These are phyloP conservation scores for Leccinum longicurvipes DNA, from an alignment of 768 basidiomycete species.

Conservation along the genomic window DNA sequence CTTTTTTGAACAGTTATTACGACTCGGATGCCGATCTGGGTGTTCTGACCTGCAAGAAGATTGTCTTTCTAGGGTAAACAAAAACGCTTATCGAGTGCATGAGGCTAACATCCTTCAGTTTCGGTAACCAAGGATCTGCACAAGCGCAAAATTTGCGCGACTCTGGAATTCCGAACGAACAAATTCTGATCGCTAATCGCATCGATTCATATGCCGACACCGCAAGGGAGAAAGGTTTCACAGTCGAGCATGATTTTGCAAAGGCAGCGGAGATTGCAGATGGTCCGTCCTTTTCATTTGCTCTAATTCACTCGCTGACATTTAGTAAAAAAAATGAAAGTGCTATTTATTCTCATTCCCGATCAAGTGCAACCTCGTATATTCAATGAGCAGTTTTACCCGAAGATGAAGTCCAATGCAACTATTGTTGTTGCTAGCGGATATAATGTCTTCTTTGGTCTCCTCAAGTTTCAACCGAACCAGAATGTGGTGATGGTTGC, in stretches of 20 bases:
- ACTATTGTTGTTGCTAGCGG: slow-evolving; percentile 60
- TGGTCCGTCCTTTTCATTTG: slow-evolving; percentile 33
- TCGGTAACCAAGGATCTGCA: slow-evolving; percentile 65
- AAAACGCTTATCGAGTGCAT: not conserved
- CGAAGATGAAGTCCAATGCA: slow-evolving; percentile 45
- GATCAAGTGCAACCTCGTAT: slow-evolving; percentile 62
- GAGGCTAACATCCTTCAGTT: slow-evolving; percentile 33
- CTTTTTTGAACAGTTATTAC: slow-evolving; percentile 38
- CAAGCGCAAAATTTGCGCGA: slow-evolving; percentile 68
- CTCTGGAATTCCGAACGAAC: slow-evolving; percentile 58
- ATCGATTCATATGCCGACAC: slow-evolving; percentile 55
- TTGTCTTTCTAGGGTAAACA: slow-evolving; percentile 58
- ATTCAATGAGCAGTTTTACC: slow-evolving; percentile 55
- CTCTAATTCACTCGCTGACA: not conserved
- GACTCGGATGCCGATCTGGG: slow-evolving; percentile 57
- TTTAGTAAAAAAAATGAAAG: slow-evolving; percentile 27
- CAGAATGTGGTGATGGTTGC: slow-evolving; percentile 69
- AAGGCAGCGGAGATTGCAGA: slow-evolving; percentile 57
- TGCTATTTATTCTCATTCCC: slow-evolving; percentile 59
- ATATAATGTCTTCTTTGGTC: slow-evolving; percentile 62
- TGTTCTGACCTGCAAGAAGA: slow-evolving; percentile 45
- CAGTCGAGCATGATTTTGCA: slow-evolving; percentile 52
- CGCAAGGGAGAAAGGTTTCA: slow-evolving; percentile 55
- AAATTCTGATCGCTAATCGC: slow-evolving; percentile 57
- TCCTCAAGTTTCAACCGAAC: slow-evolving; percentile 48